phyloP scores from a whole-genome alignment of 495 filamentous ascomycete species.

The Chlorociboria aeruginascens region DNA sequence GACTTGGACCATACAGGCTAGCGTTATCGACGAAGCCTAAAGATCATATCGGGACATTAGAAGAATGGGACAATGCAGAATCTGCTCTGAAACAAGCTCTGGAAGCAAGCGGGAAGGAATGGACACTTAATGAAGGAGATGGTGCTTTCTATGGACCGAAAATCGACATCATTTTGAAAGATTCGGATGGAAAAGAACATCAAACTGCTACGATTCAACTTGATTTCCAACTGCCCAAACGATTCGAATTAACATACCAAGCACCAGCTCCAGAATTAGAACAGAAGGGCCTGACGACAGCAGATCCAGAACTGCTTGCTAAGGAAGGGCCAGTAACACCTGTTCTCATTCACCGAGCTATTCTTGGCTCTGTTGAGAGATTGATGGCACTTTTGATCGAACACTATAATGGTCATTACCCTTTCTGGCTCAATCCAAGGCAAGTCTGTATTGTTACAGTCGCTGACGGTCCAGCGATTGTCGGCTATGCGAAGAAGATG shows the following conservation, averaged over 20 bases:
- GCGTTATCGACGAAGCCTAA: conserved; percentile 70
- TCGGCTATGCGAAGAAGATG: conserved; percentile 42
- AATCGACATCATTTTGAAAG: conserved; percentile 79
- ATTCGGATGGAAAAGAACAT: conserved; percentile 77
- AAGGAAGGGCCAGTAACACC: conserved; percentile 49
- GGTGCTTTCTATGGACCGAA: conserved; percentile 95
- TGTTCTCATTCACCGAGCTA: conserved; percentile 79
- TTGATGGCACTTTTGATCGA: conserved; percentile 83
- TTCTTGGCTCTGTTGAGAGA: conserved; percentile 77
- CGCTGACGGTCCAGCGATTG: conserved; percentile 46
- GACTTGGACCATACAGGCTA: conserved; percentile 61
- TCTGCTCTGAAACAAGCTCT: conserved; percentile 57
- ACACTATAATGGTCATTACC: conserved; percentile 70
- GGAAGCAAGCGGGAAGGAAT: conserved; percentile 48
- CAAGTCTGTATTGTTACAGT: conserved; percentile 73
- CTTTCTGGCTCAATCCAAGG: conserved; percentile 83
- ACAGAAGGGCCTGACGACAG: conserved; percentile 36
- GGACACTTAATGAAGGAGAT: conserved; percentile 67
- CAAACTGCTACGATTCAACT: conserved; percentile 89
- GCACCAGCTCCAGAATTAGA: conserved; percentile 65
- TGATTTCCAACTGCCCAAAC: conserved; percentile 83
- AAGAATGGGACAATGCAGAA: conserved; percentile 80
- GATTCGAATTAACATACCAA: conserved; percentile 66
- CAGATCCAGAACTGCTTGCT: conserved; percentile 29
- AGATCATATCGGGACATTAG: conserved; percentile 62